Base-by-base conservation (phyloP, 2,329 filamentous ascomycete species). In the Alternaria incomplexa region DNA sequence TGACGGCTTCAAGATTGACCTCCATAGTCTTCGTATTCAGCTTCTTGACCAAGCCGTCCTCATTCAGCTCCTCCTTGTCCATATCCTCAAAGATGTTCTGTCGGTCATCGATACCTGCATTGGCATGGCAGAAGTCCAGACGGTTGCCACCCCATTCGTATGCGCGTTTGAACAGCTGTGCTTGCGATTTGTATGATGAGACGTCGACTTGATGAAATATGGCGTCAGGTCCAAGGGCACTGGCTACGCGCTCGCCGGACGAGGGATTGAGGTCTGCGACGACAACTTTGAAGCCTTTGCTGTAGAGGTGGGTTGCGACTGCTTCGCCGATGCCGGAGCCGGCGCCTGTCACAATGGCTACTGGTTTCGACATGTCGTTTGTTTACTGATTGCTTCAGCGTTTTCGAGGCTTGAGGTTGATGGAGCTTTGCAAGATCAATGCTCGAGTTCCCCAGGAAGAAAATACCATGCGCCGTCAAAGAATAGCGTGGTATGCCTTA, bases 321-420 rank as follows among this genome's bases (percentile, higher is more conserved):
- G 78, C 80, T 17, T 83, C 79, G 46, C 82, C 82, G 45, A 84
- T 83, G 60, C 83, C 83, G 56, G 80, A 82, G 48, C 77, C 80
- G 20, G 77, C 82, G 20, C 82, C 83, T 17, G 82, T 84, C 20
- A 84, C 73, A n/a, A 84, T 77, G 7, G 81, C 82, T 32, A 82
- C 79, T 8, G 79, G 79, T 59, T 78, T 76, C 17, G 74, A 72
- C 79, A 81, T 81, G 12, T 4, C 50, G 20, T 20, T 20, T 20
- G 20, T 20, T 20, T 3, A 20, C 20, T 20, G 20, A 20, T 20
- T 20, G 20, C 20, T 20, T 20, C 20, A 20, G 20, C 20, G 20
- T 20, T 20, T 20, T 20, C 20, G 3, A 20, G 20, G 20, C 20
- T 20, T 20, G 20, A 20, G 20, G 20, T 20, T 20, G 20, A 20